These are phyloP conservation scores for Ustanciosporium gigantosporum DNA, from an alignment of 1,284 basidiomycete genomes.

Conservation along the genomic window DNA sequence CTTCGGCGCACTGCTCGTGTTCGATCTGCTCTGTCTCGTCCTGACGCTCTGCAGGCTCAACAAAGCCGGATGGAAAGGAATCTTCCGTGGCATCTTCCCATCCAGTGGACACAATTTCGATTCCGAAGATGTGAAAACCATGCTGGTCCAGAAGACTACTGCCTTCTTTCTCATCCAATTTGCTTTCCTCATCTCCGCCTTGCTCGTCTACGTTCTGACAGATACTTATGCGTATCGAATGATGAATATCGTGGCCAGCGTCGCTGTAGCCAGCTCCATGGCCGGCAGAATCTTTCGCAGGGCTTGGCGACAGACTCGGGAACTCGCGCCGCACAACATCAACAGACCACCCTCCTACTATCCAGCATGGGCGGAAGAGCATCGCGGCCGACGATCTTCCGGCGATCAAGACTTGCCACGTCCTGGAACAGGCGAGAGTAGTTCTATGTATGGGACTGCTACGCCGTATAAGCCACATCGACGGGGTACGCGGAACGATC, in stretches of 20 bases:
- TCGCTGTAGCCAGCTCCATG: constrained; percentile 44
- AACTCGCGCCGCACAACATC: constrained; percentile 30
- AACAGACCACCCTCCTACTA: constrained; percentile 46
- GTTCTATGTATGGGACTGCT: background rate
- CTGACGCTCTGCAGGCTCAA: constrained; percentile 49
- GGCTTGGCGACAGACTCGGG: constrained; percentile 47
- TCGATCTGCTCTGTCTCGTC: constrained; percentile 40
- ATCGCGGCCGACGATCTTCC: constrained; percentile 3
- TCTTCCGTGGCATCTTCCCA: constrained; percentile 33
- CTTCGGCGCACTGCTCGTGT: constrained; percentile 30
- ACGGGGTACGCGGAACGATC: constrained; percentile 1
- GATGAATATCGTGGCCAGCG: constrained; percentile 48
- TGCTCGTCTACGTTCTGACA: constrained; percentile 36
- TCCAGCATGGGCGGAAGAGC: constrained; percentile 42
- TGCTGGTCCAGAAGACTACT: constrained; percentile 50
- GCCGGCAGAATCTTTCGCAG: constrained; percentile 48
- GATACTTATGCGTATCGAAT: constrained; percentile 28
- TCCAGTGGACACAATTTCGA: constrained; percentile 20
- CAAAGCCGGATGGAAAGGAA: constrained; percentile 42
- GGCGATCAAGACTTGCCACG: background rate
- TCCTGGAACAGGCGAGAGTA: background rate
- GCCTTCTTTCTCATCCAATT: constrained; percentile 48
- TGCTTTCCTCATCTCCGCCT: constrained; percentile 36
- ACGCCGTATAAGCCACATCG: background rate
- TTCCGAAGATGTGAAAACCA: constrained; percentile 45